Base-by-base conservation (phyloP, 345 rosid species). In the Populus nigra region DNA sequence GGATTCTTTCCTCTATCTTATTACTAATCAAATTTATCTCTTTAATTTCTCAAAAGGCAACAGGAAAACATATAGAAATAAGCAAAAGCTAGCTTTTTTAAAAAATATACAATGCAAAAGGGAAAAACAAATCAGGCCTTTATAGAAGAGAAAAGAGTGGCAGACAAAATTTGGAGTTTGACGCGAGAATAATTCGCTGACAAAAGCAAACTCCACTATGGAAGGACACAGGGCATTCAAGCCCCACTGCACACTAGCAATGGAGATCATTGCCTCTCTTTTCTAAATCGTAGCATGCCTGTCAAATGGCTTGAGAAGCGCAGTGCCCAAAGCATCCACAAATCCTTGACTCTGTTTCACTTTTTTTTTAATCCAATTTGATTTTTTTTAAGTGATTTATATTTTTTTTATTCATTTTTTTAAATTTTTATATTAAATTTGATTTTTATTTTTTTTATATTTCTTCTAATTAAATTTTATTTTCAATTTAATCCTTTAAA, bases 211-310 rank as follows among this genome's bases (percentile, higher is more conserved):
- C 43, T 65, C 87, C 86, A 85, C 82, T 2, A 73, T 68, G 65
- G 47, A 68, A 72, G 86, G 86, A 65, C 61, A 11, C 8, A 73
- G 36, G 33, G 43, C 67, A 70, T 69, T 77, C 22, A 25, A 76
- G 89, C 66, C 87, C 89, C 89, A 83, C 89, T 1, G 27, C 65
- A 23, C 65, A 23, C 65, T 59, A 59, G 29, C 23, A 1, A 31
- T 18, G 27, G 65, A 17, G 45, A 31, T 8, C 2, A 17, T 23
- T 27, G 7, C 61, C 41, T 22, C 59, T 5, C 41, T 5, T 33
- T 4, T 15, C 69, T 0, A 68, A 33, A 41, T 39, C 55, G 1
- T 35, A 7, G 2, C n/a, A 20, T 17, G 43, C 45, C 9, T 35
- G 43, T 6, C 69, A 17, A 8, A 1, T 33, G 13, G 23, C 23